phyloP scores from a whole-genome alignment of 2,329 filamentous ascomycete genomes.

The Emericellopsis atlantica region DNA sequence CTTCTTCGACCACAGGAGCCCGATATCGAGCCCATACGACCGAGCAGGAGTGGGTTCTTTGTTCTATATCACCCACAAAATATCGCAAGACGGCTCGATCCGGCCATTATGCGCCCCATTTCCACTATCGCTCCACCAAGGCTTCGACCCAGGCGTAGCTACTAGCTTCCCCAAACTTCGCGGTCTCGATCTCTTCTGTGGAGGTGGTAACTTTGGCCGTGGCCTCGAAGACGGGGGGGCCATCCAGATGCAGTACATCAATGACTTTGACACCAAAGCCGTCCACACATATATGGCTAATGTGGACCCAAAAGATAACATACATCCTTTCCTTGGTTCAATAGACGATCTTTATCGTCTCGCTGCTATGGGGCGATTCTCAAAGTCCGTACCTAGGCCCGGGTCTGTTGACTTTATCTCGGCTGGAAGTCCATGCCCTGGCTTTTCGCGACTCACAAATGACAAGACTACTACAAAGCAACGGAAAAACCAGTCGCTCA shows the following conservation, averaged over 20 bases:
- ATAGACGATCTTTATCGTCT: conserved; percentile 53
- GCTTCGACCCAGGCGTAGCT: conserved; percentile 31
- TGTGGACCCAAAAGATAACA: conserved; percentile 17
- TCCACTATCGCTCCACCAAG: conserved; percentile 32
- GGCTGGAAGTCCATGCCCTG: conserved; percentile 67
- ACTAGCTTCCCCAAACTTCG: conserved; percentile 25
- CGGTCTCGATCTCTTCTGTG: conserved; percentile 65
- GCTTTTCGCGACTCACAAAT: conserved; percentile 54
- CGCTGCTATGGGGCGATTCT: conserved; percentile 38
- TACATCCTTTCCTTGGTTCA: conserved; percentile 54
- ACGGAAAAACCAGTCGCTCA: conserved; percentile 60
- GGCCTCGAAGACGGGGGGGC: conserved; percentile 62
- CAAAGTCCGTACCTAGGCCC: conserved; percentile 34
- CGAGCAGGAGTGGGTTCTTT: conserved; percentile 51
- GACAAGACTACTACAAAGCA: conserved; percentile 42
- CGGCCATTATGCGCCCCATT: conserved; percentile 12
- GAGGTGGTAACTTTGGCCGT: conserved; percentile 64
- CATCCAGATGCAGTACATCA: conserved; percentile 51
- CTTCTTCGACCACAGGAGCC: conserved; percentile 29
- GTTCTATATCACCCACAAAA: conserved; percentile 46
- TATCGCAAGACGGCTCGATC: conserved; percentile 1
- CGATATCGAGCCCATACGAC: conserved; percentile 51
- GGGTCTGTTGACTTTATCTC: conserved; percentile 58
- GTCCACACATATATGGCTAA: conserved; percentile 69
- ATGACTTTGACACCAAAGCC: conserved; percentile 52